Evolutionary conservation across 805 yeast species (phyloP), one percentile per base, ranked within the genome.

Genomic region (Hanseniaspora mollemarum): DNA sequence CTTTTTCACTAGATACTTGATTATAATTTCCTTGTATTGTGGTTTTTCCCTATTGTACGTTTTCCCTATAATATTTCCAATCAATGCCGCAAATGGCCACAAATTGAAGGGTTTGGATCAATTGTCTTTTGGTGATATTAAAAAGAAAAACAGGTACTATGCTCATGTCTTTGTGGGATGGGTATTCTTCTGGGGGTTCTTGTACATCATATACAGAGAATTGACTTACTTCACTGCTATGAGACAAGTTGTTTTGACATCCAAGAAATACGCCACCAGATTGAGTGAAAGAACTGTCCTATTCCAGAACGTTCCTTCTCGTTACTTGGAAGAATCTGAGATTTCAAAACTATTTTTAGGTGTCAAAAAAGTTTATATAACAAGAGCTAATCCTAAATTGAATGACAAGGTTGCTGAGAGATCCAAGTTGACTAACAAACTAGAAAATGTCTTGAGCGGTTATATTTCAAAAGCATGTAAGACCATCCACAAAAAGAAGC

Each of bases 91-190:
- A 1, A 67, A 74, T 54, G 87, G 88, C 32, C 72, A 67, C 26
- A 76, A 75, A 18, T 70, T 76, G 53, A 55, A 60, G 0, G 96
- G 96, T 1, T 70, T 90, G 44, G 87, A 90, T 64, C 75, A 73
- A 58, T 71, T 87, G 54, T 76, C 94, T 2, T 85, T 83, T 57
- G 77, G 94, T 32, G 88, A 90, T 62, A 81, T 87, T 52, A 70
- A 71, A 36, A 57, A 76, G 52, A 62, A 63, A 1, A 67, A 73
- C 19, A 74, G 94, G 51, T 87, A 83, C 69, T 90, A 79, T 60
- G 95, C 95, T 9, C 96, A 88, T 62, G 92, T 80, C 0, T 73
- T 90, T 53, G 62, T 86, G 40, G 78, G 88, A 1, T 84, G 94
- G 90, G 57, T 81, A 31, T 88, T 75, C 64, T 87, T 81, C 62